Percentiles rank a stretch among this genome's conserved stretches.
Evolutionary conservation across 495 filamentous ascomycete species (phyloP).

Genomic region (Hyaloscypha hepaticicola): DNA sequence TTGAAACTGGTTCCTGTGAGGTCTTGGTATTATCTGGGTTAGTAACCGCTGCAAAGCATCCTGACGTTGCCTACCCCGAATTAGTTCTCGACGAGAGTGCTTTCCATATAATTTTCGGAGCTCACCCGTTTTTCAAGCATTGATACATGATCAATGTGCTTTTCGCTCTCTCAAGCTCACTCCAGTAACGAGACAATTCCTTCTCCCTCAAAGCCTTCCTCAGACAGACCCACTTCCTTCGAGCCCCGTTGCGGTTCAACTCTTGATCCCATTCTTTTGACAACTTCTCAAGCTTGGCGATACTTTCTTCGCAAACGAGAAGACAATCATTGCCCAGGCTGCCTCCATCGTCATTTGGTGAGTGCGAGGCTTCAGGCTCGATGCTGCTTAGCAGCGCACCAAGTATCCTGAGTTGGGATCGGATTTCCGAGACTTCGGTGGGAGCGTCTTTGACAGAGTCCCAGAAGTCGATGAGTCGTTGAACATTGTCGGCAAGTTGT

Average conservation of each 20-base stretch:
- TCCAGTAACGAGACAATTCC: background rate
- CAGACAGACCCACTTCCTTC: background rate
- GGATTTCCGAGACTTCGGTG: background rate
- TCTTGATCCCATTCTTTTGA: background rate
- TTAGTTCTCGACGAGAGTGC: background rate
- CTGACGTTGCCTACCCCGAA: background rate
- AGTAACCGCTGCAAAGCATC: background rate
- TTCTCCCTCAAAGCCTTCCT: constrained; percentile 1
- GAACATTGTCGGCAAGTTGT: background rate
- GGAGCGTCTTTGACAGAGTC: constrained; percentile 9
- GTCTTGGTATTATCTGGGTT: background rate
- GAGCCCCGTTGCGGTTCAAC: background rate
- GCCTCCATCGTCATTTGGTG: background rate
- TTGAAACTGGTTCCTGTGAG: background rate
- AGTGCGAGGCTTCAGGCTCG: background rate
- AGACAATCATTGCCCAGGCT: background rate
- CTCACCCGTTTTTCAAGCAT: constrained; percentile 1
- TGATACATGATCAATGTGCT: background rate
- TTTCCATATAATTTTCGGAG: background rate
- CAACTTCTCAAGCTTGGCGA: background rate
- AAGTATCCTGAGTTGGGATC: background rate
- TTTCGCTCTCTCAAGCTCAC: background rate
- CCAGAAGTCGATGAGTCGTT: constrained; percentile 10
- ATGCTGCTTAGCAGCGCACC: background rate
- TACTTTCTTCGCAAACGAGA: background rate